Evolutionary conservation across 2,329 filamentous ascomycete species (phyloP), one percentile per base, ranked within the genome.

Genomic region (Fusarium xyrophilum): DNA sequence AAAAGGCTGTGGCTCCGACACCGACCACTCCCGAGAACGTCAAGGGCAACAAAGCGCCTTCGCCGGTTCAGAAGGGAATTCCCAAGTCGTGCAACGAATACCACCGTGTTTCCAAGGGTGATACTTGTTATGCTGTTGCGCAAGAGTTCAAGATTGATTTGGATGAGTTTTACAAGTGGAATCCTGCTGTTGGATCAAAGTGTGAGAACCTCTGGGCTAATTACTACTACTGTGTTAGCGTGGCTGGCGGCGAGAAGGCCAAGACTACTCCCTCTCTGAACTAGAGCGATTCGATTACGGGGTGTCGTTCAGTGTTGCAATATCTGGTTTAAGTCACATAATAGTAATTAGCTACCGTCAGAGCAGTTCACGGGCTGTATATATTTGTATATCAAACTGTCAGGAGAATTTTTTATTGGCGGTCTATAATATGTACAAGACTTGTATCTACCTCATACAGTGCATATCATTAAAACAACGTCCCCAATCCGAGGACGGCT

Each of bases 391-490:
- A 12, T 7, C 8, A 7, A 44, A 30, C 7, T 46, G 0, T 27
- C 2, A 14, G 9, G 6, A 13, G 17, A 23, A 27, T 19, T 7
- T 3, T 27, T 14, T 30, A 46, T 46, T 30, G 5, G 30, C 10
- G 27, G n/a, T 46, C 10, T 30, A 30, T 30, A 5, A 6, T 46
- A 46, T 46, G 3, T 46, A 46, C 14, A 46, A 5, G 27, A 1
- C 0, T 21, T 17, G 14, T 12, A 46, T 46, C 7, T 46, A 46
- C 43, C 3, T 0, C 2, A 21, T 9, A 1, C 2, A 28, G 1
- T 3, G 3, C 5, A 12, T 21, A 21, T 30, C 14, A 21, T 15
- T 28, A 28, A 17, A 30, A 3, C 10, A 46, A 3, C 27, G 30
- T 30, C 2, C 27, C 27, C 1, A 46, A 7, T 6, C 27, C 43